Evolutionary conservation across 2,329 filamentous ascomycete species (phyloP).

Genomic region (Pseudovirgaria hyperparasitica): DNA sequence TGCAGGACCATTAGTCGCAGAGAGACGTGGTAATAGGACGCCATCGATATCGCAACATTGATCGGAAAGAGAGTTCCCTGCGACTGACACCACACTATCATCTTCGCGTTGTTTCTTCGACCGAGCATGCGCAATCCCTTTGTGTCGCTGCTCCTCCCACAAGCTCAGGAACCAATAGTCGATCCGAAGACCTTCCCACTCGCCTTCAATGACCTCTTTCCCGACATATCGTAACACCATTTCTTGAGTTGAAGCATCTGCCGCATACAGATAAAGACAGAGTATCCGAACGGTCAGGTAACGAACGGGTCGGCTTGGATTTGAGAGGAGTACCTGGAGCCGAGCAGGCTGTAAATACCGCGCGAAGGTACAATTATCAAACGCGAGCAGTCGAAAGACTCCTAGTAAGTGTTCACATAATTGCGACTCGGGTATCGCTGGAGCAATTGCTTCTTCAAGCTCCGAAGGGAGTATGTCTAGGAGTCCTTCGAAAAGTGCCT

Average conservation of each 20-base stretch:
- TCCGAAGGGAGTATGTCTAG: slow-evolving; percentile 13
- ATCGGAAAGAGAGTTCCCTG: too few relatives aligned
- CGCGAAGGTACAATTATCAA: slow-evolving; percentile 57
- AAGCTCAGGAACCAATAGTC: slow-evolving; percentile 65
- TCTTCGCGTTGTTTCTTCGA: slow-evolving; percentile 4
- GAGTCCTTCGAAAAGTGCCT: slow-evolving; percentile 18
- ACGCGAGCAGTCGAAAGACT: slow-evolving; percentile 66
- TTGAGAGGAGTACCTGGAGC: slow-evolving; percentile 56
- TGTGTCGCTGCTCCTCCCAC: slow-evolving; percentile 49
- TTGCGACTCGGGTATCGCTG: slow-evolving; percentile 22
- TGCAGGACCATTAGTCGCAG: slow-evolving; percentile 17
- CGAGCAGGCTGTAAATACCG: slow-evolving; percentile 50
- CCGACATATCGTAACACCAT: slow-evolving; percentile 57
- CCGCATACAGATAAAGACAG: slow-evolving; percentile 63
- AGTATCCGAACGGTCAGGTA: slow-evolving; percentile 76
- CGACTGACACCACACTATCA: slow-evolving; percentile 18
- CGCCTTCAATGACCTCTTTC: slow-evolving; percentile 48
- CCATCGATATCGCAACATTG: slow-evolving; percentile 21
- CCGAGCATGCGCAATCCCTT: slow-evolving; percentile 13
- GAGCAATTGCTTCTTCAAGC: slow-evolving; percentile 10
- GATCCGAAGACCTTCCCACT: slow-evolving; percentile 62
- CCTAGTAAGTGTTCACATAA: slow-evolving; percentile 47
- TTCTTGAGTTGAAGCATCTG: slow-evolving; percentile 64
- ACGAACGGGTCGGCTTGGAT: slow-evolving; percentile 47
- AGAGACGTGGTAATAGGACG: slow-evolving; percentile 25